Evolutionary conservation across 495 filamentous ascomycete genomes (phyloP).

Genomic region (Amniculicola lignicola): DNA sequence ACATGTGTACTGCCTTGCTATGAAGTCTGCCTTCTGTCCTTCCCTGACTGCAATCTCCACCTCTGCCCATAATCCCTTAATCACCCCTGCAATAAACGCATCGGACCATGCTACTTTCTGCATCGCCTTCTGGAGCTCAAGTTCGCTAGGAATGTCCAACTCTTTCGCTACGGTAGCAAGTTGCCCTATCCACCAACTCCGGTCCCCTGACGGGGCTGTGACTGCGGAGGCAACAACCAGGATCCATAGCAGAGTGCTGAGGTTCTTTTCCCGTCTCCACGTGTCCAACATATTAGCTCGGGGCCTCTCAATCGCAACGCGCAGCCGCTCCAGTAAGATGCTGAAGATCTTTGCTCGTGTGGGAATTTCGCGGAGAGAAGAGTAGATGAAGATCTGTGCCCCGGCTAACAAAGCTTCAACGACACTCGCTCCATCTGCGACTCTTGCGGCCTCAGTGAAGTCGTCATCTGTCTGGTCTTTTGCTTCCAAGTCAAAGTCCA

Average conservation of each 20-base stretch:
- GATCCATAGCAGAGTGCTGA: conserved; percentile 24
- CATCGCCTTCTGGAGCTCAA: conserved; percentile 4
- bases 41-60: too few relatives aligned
- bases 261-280: conserved; percentile 20
- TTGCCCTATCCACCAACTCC: conserved; percentile 16
- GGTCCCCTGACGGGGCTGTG: background rate
- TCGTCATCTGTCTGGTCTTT: background rate
- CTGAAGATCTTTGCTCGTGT: conserved; percentile 22
- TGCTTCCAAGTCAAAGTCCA: conserved; percentile 10
- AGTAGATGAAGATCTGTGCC: conserved; percentile 23
- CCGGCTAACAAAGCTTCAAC: conserved; percentile 20
- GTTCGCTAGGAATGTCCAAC: conserved; percentile 1
- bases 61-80: conserved; percentile 10
- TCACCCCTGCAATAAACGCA: conserved; percentile 13
- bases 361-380: conserved; percentile 18
- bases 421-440: conserved; percentile 21
- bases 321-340: conserved; percentile 20
- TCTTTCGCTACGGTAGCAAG: conserved; percentile 9
- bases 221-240: conserved; percentile 19
- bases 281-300: background rate
- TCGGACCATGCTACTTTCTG: conserved; percentile 27
- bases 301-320: conserved; percentile 14
- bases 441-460: background rate
- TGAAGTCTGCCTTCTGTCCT: too few relatives aligned
- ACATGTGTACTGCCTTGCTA: too few relatives aligned